Base-by-base conservation (phyloP, 2,329 filamentous ascomycete species). In the Neopestalotiopsis clavispora region DNA sequence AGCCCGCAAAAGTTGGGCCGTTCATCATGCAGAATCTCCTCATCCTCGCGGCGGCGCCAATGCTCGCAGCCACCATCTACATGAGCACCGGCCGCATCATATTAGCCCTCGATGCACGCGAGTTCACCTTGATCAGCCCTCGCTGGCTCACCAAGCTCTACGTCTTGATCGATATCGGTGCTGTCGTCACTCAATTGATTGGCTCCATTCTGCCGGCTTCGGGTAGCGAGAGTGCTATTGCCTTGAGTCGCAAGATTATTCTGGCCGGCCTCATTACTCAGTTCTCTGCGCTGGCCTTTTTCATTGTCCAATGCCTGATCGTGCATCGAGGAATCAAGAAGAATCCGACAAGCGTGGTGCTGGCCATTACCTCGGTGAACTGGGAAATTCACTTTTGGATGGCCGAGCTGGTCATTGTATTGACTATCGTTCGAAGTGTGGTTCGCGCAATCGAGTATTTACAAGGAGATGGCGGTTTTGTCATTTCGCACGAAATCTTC, bases 231-330 rank as follows among this genome's bases (percentile, higher is more conserved):
- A 67, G 65, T 63, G 71, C 59, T 30, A 77, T 71, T 13, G 73
- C 80, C 12, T 71, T 74, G 1, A 82, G 82, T 23, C 75, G 83
- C 69, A 78, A 81, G 12, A 76, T 88, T 57, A 82, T 88, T 7
- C 74, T 88, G 13, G 82, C 71, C 2, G 87, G 86, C 5, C 75
- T 89, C 3, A 74, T 84, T 10, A 73, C 87, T 4, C 87, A 89
- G 71, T 78, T 89, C 7, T 56, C 84, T 9, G 81, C 85, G 65
- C 86, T 89, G 68, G 77, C 77, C 13, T 77, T 87, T 49, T 89
- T 89, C 72, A 76, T 87, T 23, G 57, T 83, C 1, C 78, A 81
- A 0, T 79, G 83, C 0, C 70, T 79, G 4, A 70, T 83, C 0
- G 85, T 85, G 72, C 81, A 87, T 68, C 69, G 67, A 6, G 70